These are phyloP conservation scores for Taphrina sp. DNA, from an alignment of 1,139 yeast genomes.

Conservation along the genomic window DNA sequence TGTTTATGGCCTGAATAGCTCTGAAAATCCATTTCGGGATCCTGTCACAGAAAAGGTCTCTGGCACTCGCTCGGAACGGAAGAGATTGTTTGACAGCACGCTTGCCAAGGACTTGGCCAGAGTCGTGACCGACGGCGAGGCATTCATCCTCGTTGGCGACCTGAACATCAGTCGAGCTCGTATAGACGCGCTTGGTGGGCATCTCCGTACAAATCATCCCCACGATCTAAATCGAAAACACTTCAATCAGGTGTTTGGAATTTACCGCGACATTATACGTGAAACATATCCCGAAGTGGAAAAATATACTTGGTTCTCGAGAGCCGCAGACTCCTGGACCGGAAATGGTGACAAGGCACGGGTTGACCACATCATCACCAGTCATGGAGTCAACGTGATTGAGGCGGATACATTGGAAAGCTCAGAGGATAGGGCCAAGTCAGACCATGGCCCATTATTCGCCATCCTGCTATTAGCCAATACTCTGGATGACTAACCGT, in stretches of 20 bases:
- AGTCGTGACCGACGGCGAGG: neutral
- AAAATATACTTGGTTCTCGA: constrained; percentile 30
- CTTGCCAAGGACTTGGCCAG: neutral
- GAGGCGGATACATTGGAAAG: constrained; percentile 12
- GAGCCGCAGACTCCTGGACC: constrained; percentile 20
- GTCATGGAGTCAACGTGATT: neutral
- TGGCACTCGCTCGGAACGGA: constrained; percentile 23
- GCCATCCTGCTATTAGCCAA: too few relatives aligned
- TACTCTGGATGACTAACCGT: too few relatives aligned
- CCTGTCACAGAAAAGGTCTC: constrained; percentile 2
- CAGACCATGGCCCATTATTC: constrained; percentile 30
- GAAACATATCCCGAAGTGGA: constrained; percentile 6
- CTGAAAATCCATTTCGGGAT: constrained; percentile 17
- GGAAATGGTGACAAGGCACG: constrained; percentile 21
- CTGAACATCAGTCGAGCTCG: constrained; percentile 23
- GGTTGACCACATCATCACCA: constrained; percentile 17
- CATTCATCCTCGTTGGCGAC: constrained; percentile 10
- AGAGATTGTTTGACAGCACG: constrained; percentile 8
- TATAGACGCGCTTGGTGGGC: constrained; percentile 19
- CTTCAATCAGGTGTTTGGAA: constrained; percentile 15
- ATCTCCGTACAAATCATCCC: constrained; percentile 4
- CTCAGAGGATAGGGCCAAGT: constrained; percentile 8
- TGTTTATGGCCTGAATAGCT: constrained; percentile 23
- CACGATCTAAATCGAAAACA: constrained; percentile 20
- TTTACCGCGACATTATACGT: constrained; percentile 12